Evolutionary conservation across 495 filamentous ascomycete species (phyloP).

Genomic region (Penicillium tannophilum): DNA sequence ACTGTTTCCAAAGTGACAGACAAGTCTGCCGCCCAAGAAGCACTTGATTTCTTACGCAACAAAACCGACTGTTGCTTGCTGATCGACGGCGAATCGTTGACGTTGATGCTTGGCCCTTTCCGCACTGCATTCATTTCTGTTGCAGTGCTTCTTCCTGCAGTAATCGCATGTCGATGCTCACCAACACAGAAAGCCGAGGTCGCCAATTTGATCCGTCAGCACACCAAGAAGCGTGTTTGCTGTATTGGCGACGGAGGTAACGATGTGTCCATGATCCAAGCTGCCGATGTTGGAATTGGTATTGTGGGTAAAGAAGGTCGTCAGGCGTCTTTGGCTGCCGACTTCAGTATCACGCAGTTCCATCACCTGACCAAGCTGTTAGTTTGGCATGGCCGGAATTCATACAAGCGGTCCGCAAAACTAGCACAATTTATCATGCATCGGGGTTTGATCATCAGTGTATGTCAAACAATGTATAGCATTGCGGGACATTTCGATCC

Average conservation of each 20-base stretch:
- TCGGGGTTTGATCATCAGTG: slow-evolving; percentile 88
- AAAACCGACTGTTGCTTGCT: slow-evolving; percentile 88
- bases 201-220: slow-evolving; percentile 83
- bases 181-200: slow-evolving; percentile 97
- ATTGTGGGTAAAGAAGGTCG: slow-evolving; percentile 98
- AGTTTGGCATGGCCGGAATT: slow-evolving; percentile 97
- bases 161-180: slow-evolving; percentile 95
- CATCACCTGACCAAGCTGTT: slow-evolving; percentile 94
- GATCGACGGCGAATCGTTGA: slow-evolving; percentile 90
- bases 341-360: slow-evolving; percentile 95
- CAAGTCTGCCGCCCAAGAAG: slow-evolving; percentile 69
- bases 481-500: slow-evolving; percentile 90
- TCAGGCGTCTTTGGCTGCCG: slow-evolving; percentile 91
- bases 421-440: slow-evolving; percentile 98
- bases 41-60: slow-evolving; percentile 83
- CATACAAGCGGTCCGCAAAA: slow-evolving; percentile 94
- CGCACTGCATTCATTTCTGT: slow-evolving; percentile 82
- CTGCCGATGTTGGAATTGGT: slow-evolving; percentile 94
- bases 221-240: slow-evolving; percentile 91
- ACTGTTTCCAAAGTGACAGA: slow-evolving; percentile 75
- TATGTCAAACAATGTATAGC: slow-evolving; percentile 97
- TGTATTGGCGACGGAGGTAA: slow-evolving; percentile 98
- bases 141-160: slow-evolving; percentile 85
- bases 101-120: slow-evolving; percentile 80
- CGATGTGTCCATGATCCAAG: slow-evolving; percentile 99